Conservation (phyloP, 1,139 yeast genomes). For the Debaryomyces singareniensis region DNA sequence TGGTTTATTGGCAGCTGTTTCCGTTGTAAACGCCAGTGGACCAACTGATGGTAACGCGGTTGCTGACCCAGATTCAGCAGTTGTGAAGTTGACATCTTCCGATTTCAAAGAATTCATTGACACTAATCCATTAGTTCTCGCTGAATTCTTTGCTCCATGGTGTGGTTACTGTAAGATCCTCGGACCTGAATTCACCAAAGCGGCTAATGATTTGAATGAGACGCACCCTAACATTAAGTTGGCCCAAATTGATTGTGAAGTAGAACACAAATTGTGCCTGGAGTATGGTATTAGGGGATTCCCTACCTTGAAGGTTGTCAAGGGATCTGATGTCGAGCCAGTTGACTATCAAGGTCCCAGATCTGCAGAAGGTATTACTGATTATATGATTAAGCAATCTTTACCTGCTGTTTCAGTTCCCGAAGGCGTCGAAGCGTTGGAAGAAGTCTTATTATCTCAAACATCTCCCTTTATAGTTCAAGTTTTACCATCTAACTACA, state of each 20-base stretch:
- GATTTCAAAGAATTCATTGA: constrained; percentile 58
- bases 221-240: constrained; percentile 58
- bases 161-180: constrained; percentile 96
- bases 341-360: constrained; percentile 80
- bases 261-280: constrained; percentile 73
- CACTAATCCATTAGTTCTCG: constrained; percentile 74
- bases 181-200: constrained; percentile 85
- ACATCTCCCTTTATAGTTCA: constrained; percentile 51
- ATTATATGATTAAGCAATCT: constrained; percentile 76
- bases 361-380: constrained; percentile 68
- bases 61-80: constrained; percentile 83
- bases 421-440: constrained; percentile 42
- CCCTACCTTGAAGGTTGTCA: constrained; percentile 86
- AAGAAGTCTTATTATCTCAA: constrained; percentile 41
- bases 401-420: constrained; percentile 69
- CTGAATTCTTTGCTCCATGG: constrained; percentile 99
- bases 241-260: constrained; percentile 93
- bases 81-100: constrained; percentile 64
- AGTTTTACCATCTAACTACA: constrained; percentile 27
- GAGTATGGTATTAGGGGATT: constrained; percentile 77
- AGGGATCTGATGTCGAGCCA: constrained; percentile 40
- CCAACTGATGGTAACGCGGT: constrained; percentile 53
- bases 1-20: constrained; percentile 30
- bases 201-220: constrained; percentile 69
- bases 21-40: constrained; percentile 29